Evolutionary conservation across 169 alveolate genomes (phyloP).

Genomic region (Cyclospora cayetanensis): DNA sequence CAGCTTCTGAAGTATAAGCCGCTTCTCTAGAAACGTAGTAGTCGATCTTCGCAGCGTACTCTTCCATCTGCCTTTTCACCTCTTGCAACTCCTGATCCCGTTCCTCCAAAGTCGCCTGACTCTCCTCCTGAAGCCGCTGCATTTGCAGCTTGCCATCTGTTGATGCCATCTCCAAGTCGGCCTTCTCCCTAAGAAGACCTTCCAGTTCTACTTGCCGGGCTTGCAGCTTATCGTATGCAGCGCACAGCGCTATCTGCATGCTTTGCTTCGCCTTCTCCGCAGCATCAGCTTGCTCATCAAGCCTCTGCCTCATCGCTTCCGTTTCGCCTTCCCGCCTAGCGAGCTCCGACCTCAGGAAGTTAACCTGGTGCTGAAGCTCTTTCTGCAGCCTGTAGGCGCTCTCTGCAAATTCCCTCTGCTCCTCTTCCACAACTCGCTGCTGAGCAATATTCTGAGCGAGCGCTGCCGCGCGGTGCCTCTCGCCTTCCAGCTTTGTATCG

Average conservation of each 20-base stretch:
- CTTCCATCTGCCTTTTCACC: background rate
- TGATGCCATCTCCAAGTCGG: background rate
- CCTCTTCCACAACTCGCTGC: constrained; percentile 23
- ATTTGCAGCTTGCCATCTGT: background rate
- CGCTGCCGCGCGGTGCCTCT: background rate
- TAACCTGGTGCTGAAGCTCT: constrained; percentile 35
- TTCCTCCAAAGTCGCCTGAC: constrained; percentile 1
- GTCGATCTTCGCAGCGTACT: background rate
- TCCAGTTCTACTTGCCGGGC: background rate
- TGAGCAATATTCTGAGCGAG: background rate
- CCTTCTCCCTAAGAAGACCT: background rate
- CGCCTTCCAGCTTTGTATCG: constrained; percentile 24
- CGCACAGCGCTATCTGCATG: constrained; percentile 24
- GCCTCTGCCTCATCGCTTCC: background rate
- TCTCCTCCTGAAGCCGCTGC: background rate
- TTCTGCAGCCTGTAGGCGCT: background rate
- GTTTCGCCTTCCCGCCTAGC: constrained; percentile 19
- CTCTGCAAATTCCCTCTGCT: constrained; percentile 28
- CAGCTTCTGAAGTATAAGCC: background rate
- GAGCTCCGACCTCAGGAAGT: background rate
- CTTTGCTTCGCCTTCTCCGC: constrained; percentile 37
- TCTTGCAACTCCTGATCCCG: constrained; percentile 28
- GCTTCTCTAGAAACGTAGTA: background rate
- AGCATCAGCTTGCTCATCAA: background rate
- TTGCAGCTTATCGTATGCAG: constrained; percentile 12